These are phyloP conservation scores for Microbotryum violaceum DNA, from an alignment of 1,284 basidiomycete species.

Conservation along the genomic window DNA sequence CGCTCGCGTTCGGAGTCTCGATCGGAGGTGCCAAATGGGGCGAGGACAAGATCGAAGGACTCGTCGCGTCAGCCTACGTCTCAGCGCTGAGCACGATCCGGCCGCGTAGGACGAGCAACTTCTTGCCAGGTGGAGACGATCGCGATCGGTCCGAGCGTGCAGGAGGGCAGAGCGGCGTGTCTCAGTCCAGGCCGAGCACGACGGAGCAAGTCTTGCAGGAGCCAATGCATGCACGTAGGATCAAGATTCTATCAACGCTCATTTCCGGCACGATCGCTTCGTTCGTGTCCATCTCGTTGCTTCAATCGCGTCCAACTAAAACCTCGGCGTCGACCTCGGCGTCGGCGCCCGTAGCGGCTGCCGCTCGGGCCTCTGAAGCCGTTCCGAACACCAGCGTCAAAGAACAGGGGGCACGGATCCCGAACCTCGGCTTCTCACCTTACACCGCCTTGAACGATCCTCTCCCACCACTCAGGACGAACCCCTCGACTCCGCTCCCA, in stretches of 20 bases:
- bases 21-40: slow-evolving; percentile 28
- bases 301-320: slow-evolving; percentile 14
- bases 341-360: slow-evolving; percentile 15
- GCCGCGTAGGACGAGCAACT: neutral
- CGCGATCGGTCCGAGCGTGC: neutral
- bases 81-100: neutral
- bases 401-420: neutral
- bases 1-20: slow-evolving; percentile 19
- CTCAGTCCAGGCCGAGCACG: too few relatives aligned
- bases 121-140: neutral
- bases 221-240: slow-evolving; percentile 7
- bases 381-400: neutral
- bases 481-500: neutral
- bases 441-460: neutral
- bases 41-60: slow-evolving; percentile 16
- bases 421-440: neutral
- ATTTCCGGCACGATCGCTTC: slow-evolving; percentile 18
- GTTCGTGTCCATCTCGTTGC: slow-evolving; percentile 22
- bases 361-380: slow-evolving; percentile 8
- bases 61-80: slow-evolving; percentile 7
- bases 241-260: slow-evolving; percentile 21
- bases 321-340: slow-evolving; percentile 8
- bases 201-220: neutral
- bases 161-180: neutral
- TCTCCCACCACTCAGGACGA: neutral